These are phyloP conservation scores for Diaporthe vaccinii DNA, from an alignment of 2,329 filamentous ascomycete species.

Conservation along the genomic window DNA sequence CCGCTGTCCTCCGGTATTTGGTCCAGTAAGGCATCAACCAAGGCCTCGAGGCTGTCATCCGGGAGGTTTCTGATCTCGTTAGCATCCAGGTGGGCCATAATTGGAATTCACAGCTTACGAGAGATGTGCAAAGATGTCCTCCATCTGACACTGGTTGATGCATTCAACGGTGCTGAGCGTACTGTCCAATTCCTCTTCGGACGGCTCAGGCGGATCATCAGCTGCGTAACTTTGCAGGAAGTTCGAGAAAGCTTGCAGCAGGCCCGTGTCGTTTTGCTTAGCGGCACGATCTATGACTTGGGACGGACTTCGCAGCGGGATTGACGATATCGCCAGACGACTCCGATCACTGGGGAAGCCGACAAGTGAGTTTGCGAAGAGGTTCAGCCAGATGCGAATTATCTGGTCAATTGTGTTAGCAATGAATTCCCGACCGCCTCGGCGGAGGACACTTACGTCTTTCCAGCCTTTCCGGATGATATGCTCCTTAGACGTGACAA, in stretches of 20 bases:
- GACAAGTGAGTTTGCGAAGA: conserved; percentile 95
- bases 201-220: conserved; percentile 96
- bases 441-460: conserved; percentile 69
- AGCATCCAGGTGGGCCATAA: neutral
- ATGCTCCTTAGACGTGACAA: conserved; percentile 87
- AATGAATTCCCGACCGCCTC: neutral
- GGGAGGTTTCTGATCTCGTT: conserved; percentile 53
- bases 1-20: conserved; percentile 88
- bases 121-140: conserved; percentile 86
- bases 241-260: conserved; percentile 94
- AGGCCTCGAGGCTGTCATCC: conserved; percentile 51
- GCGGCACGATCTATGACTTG: conserved; percentile 92
- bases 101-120: conserved; percentile 64
- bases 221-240: conserved; percentile 99
- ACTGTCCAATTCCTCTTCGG: conserved; percentile 96
- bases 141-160: conserved; percentile 88
- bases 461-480: conserved; percentile 84
- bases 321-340: conserved; percentile 79
- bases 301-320: conserved; percentile 90
- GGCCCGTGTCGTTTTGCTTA: conserved; percentile 82
- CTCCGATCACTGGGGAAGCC: conserved; percentile 76
- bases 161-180: conserved; percentile 96
- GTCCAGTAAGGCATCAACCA: conserved; percentile 81
- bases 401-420: conserved; percentile 70
- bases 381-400: conserved; percentile 91